phyloP scores from a whole-genome alignment of 192 early-diverging fungal genomes.

The Entomortierella beljakovae region DNA sequence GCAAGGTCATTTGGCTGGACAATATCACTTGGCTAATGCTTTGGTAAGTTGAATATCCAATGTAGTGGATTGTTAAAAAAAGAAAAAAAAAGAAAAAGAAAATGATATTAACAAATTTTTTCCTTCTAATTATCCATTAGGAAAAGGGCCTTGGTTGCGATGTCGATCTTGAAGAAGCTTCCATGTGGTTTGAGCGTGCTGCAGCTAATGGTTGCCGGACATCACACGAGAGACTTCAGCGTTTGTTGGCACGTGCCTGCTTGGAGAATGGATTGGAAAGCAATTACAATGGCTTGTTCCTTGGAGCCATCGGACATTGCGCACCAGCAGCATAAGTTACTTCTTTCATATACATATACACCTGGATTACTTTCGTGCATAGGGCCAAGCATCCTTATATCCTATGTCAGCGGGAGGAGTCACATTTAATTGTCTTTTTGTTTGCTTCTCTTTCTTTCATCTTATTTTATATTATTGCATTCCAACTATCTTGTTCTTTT shows the following conservation, averaged over 20 bases:
- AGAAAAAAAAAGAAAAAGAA: too few species aligned
- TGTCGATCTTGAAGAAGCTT: conserved; percentile 50
- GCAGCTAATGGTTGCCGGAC: conserved; percentile 62
- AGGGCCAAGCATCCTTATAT: too few species aligned
- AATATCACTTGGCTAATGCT: conserved; percentile 62
- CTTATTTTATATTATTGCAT: too few species aligned
- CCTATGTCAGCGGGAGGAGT: too few species aligned
- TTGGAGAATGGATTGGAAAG: conserved; percentile 61
- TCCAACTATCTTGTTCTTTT: too few species aligned
- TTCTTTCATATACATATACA: too few species aligned
- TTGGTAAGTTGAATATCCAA: conserved; percentile 45
- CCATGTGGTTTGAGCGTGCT: conserved; percentile 57
- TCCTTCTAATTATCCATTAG: conserved; percentile 7
- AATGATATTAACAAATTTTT: too few species aligned
- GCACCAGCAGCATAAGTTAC: conserved; percentile 61
- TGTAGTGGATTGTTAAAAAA: too few species aligned
- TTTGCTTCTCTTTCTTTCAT: too few species aligned
- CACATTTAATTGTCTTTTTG: too few species aligned
- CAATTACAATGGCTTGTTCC: conserved; percentile 45
- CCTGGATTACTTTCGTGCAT: too few species aligned
- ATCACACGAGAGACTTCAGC: conserved; percentile 60
- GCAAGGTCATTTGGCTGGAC: conserved; percentile 71
- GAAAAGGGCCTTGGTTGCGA: conserved; percentile 59
- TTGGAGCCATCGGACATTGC: conserved; percentile 52
- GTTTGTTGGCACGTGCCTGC: conserved; percentile 61